Evolutionary conservation across 257 asterid species (phyloP).

Genomic region (Solanum medicagineum): DNA sequence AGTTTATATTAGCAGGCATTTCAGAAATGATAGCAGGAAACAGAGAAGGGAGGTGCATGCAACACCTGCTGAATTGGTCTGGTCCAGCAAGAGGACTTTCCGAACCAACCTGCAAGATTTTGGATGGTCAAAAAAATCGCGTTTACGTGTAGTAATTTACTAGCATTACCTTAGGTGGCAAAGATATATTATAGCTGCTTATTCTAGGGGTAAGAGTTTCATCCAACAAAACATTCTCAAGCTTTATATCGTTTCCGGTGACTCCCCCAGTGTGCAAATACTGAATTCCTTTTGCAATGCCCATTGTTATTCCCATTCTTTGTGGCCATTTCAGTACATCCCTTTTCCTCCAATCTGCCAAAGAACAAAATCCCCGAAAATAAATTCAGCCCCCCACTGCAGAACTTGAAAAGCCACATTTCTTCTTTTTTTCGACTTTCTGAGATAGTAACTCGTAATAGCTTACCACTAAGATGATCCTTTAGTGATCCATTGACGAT

Average conservation of each 20-base stretch:
- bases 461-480: slow-evolving; percentile 67
- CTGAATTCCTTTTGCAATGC: slow-evolving; percentile 79
- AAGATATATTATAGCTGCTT: slow-evolving; percentile 60
- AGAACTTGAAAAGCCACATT: background rate
- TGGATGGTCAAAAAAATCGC: background rate
- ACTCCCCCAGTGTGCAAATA: slow-evolving; percentile 73
- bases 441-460: background rate
- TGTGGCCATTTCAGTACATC: slow-evolving; percentile 93
- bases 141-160: background rate
- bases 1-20: background rate
- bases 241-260: slow-evolving; percentile 61
- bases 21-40: background rate
- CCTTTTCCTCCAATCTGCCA: slow-evolving; percentile 77
- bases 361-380: background rate
- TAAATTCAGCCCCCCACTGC: background rate
- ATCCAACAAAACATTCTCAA: slow-evolving; percentile 65
- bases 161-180: slow-evolving; percentile 58
- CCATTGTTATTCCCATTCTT: slow-evolving; percentile 72
- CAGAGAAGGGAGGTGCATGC: background rate
- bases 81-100: slow-evolving; percentile 53
- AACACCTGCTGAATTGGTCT: slow-evolving; percentile 21
- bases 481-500: slow-evolving; percentile 58
- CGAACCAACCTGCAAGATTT: slow-evolving; percentile 36
- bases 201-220: slow-evolving; percentile 66
- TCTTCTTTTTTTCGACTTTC: no score